Conservation (phyloP, 768 basidiomycete species). For the Pholiota microspora region DNA sequence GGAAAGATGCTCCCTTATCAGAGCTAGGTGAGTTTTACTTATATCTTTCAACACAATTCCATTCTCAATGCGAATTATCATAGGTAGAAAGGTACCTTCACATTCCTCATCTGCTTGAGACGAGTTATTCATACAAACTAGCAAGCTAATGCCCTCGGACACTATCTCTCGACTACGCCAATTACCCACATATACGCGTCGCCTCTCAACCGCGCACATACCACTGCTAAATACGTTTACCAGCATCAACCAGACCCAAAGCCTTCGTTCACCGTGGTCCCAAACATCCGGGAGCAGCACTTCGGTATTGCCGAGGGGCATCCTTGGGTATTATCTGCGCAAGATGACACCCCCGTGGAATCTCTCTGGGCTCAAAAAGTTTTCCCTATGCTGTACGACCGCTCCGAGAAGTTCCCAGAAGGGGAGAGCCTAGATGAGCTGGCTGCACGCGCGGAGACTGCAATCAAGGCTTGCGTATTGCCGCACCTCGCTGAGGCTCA, state of each 20-base stretch:
- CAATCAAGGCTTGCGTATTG: conserved; percentile 52
- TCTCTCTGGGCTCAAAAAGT: conserved; percentile 47
- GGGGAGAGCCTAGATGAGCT: conserved; percentile 71
- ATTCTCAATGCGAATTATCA: not conserved
- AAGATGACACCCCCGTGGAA: conserved; percentile 31
- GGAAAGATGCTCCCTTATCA: conserved; percentile 74
- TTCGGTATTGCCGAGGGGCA: conserved; percentile 74
- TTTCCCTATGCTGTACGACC: conserved; percentile 50
- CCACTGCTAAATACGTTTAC: conserved; percentile 58
- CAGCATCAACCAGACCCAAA: conserved; percentile 48
- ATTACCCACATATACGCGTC: conserved; percentile 66
- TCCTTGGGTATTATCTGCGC: conserved; percentile 37
- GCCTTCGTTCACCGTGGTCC: conserved; percentile 52
- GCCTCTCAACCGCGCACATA: conserved; percentile 60
- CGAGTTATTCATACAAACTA: conserved; percentile 17
- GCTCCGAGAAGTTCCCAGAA: conserved; percentile 56
- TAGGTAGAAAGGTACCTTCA: conserved; percentile 20
- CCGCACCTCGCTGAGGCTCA: conserved; percentile 46
- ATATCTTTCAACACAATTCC: not conserved
- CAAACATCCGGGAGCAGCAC: conserved; percentile 64
- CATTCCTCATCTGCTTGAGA: not conserved
- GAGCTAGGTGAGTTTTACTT: conserved; percentile 65
- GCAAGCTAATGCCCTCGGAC: conserved; percentile 65
- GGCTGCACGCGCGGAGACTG: conserved; percentile 48
- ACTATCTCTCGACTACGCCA: conserved; percentile 44